Base-by-base conservation (phyloP, 805 yeast genomes). In the Schwanniomyces pseudopolymorphus region DNA sequence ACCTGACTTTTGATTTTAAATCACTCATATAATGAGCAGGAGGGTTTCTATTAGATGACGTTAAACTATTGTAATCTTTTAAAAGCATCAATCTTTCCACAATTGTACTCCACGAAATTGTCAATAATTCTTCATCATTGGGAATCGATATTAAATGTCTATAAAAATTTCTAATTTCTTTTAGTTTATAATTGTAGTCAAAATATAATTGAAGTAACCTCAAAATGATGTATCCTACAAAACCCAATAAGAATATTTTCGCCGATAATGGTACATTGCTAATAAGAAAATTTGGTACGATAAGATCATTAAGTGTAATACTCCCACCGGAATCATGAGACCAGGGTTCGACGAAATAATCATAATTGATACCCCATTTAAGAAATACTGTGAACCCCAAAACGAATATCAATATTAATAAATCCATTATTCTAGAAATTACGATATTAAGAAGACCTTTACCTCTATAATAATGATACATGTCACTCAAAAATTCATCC, bases 31-130 rank as follows among this genome's bases (percentile, higher is more conserved):
- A 61, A 42, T 65, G 66, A 5, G 55, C 58, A 9, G 64, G 57
- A 10, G 54, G 44, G 21, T 54, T 52, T 9, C 54, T 50, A 31
- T 54, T 55, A 25, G 67, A 58, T 0, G 85, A 75, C 1, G 86
- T 79, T 19, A 81, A 68, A 5, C 94, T 89, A 65, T 90, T 91
- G 54, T 86, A 89, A 57, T 89, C 90, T 54, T 87, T 81, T 42
- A 94, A 67, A 5, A 77, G 68, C 80, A 89, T 82, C 11, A 94
- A 69, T 38, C 88, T 80, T 45, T 82, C 83, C 11, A 90, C 92
- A 1, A 94, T 85, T 21, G 84, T 80, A 47, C 85, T 87, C 99
- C 99, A 94, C 20, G 96, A 83, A 11, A 94, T 87, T 0, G 98
- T 91, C 72, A 89, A 96, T 49, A 94, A 70, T 57, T 94, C 98